phyloP scores from a whole-genome alignment of 768 basidiomycete species.

The Phlegmacium glaucopus region DNA sequence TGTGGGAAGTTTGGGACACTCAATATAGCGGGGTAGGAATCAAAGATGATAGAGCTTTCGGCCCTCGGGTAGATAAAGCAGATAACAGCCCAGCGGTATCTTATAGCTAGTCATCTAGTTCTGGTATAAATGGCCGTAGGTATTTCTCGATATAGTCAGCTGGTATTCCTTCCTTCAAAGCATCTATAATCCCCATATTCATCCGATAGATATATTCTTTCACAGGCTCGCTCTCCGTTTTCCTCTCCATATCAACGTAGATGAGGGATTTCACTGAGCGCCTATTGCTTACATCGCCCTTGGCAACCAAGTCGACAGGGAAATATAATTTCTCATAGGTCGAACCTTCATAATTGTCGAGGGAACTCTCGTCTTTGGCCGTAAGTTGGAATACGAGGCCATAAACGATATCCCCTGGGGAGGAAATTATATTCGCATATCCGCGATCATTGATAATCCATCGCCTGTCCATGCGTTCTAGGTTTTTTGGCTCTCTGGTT shows the following conservation, averaged over 20 bases:
- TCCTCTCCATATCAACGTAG: slow-evolving; percentile 37
- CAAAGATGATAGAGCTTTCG: slow-evolving; percentile 4
- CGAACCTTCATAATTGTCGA: slow-evolving; percentile 40
- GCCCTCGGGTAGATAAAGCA: too few relatives aligned
- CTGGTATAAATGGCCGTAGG: slow-evolving; percentile 41
- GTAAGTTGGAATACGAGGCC: slow-evolving; percentile 41
- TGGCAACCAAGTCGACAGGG: slow-evolving; percentile 19
- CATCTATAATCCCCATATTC: slow-evolving; percentile 43
- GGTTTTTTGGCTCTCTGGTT: background rate
- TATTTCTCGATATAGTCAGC: slow-evolving; percentile 41
- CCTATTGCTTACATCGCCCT: background rate
- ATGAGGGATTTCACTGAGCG: slow-evolving; percentile 28
- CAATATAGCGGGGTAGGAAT: too few relatives aligned
- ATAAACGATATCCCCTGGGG: slow-evolving; percentile 37
- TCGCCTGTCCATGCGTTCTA: slow-evolving; percentile 29
- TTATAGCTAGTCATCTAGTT: slow-evolving; percentile 7
- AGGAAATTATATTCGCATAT: slow-evolving; percentile 43
- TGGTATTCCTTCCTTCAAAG: slow-evolving; percentile 34
- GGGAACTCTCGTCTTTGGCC: slow-evolving; percentile 33
- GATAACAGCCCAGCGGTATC: background rate
- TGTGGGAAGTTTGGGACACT: too few relatives aligned
- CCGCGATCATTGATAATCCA: slow-evolving; percentile 45
- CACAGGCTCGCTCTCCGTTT: slow-evolving; percentile 28
- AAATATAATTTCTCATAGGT: slow-evolving; percentile 35
- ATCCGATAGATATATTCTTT: slow-evolving; percentile 44